Conservation (phyloP, 352 stramenopile genomes). For the Pythium plurisporium region DNA sequence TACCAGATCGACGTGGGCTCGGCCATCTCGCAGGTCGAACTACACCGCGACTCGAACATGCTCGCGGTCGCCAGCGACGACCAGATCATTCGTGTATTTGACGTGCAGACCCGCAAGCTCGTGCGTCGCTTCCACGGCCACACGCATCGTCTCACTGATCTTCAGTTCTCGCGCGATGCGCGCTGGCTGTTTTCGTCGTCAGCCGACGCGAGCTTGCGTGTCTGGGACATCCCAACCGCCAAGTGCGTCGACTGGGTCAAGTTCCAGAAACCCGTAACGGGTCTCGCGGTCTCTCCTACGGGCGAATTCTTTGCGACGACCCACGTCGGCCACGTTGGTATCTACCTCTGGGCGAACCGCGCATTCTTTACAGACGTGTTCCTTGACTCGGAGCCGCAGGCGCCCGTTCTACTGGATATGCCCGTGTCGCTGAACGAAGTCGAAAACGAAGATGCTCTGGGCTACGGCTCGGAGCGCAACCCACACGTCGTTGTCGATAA, state of each 20-base stretch:
- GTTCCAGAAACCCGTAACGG: constrained; percentile 91
- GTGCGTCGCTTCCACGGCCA: constrained; percentile 86
- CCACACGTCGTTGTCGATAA: constrained; percentile 28
- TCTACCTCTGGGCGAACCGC: constrained; percentile 95
- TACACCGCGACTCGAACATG: constrained; percentile 86
- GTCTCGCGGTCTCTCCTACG: constrained; percentile 90
- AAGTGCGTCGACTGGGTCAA: constrained; percentile 94
- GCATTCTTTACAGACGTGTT: constrained; percentile 92
- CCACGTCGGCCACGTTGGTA: constrained; percentile 87
- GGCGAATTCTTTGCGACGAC: constrained; percentile 96
- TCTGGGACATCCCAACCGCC: constrained; percentile 94
- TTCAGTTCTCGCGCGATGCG: constrained; percentile 87
- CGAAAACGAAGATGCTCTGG: constrained; percentile 60
- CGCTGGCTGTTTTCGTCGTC: constrained; percentile 86
- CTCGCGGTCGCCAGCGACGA: constrained; percentile 87
- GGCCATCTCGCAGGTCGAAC: constrained; percentile 74
- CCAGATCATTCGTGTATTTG: constrained; percentile 81
- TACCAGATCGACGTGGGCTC: constrained; percentile 70
- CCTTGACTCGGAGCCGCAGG: constrained; percentile 61
- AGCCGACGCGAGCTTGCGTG: constrained; percentile 83
- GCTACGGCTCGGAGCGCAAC: constrained; percentile 48
- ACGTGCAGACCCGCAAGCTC: constrained; percentile 83
- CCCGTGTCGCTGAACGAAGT: constrained; percentile 85
- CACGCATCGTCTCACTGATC: constrained; percentile 80
- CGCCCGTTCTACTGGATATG: constrained; percentile 89